phyloP scores from a whole-genome alignment of 805 yeast genomes.

The Lachancea cidri region DNA sequence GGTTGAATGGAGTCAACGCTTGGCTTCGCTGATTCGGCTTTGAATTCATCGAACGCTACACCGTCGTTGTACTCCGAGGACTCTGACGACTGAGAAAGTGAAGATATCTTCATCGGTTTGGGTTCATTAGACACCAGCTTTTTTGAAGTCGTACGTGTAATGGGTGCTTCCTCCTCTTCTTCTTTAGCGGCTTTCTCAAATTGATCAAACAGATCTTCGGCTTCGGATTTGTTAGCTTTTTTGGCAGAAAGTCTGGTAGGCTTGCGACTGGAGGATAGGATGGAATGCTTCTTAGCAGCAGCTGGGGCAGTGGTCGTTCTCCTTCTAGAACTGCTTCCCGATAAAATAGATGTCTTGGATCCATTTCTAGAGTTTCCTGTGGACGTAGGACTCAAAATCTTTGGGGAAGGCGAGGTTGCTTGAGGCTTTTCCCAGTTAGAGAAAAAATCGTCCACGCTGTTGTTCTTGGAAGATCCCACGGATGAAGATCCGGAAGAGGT shows the following conservation, averaged over 20 bases:
- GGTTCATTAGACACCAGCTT: slow-evolving; percentile 23
- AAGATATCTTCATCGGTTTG: slow-evolving; percentile 39
- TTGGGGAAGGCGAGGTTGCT: slow-evolving; percentile 34
- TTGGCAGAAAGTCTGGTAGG: slow-evolving; percentile 52
- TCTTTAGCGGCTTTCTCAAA: slow-evolving; percentile 74
- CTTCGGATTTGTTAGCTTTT: slow-evolving; percentile 51
- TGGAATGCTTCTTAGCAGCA: slow-evolving; percentile 38
- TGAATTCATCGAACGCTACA: slow-evolving; percentile 11
- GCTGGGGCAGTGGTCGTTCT: slow-evolving; percentile 22
- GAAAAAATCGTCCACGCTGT: slow-evolving; percentile 78
- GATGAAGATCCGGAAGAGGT: slow-evolving; percentile 27
- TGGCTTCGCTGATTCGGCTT: slow-evolving; percentile 14
- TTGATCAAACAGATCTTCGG: slow-evolving; percentile 47
- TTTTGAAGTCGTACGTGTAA: neutral
- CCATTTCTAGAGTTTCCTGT: slow-evolving; percentile 16
- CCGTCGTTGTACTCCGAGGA: slow-evolving; percentile 14
- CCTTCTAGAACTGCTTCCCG: slow-evolving; percentile 28
- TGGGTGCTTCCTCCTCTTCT: slow-evolving; percentile 60
- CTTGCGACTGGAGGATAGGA: slow-evolving; percentile 52
- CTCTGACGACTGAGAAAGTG: slow-evolving; percentile 18
- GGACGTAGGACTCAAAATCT: slow-evolving; percentile 19
- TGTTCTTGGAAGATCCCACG: slow-evolving; percentile 32
- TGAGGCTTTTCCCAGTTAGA: slow-evolving; percentile 86
- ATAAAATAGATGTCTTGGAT: slow-evolving; percentile 20
- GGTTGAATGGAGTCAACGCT: slow-evolving; percentile 52